Percentiles rank a stretch among this genome's conserved stretches.
Conservation (phyloP, 768 basidiomycete genomes). For the Kwoniella europaea region DNA sequence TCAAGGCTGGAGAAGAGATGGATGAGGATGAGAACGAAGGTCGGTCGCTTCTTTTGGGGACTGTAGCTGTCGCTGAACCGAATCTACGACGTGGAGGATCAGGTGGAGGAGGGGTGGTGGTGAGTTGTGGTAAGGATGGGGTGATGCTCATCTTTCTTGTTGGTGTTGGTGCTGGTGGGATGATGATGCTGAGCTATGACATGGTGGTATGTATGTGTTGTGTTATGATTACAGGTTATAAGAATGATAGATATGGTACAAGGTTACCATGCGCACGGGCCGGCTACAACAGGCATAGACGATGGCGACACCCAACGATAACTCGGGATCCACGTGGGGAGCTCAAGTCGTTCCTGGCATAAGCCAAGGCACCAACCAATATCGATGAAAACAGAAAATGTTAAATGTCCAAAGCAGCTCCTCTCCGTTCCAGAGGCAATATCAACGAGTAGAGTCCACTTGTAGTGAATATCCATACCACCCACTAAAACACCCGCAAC, state of each 20-base stretch:
- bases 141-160: constrained; percentile 8
- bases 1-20: constrained; percentile 12
- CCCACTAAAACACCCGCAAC: not conserved
- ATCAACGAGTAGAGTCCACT: too few species aligned
- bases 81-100: constrained; percentile 40
- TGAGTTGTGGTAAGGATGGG: constrained; percentile 2
- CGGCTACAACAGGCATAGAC: not conserved
- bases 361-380: too few species aligned
- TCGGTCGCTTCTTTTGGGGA: constrained; percentile 11
- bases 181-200: not conserved
- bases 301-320: not conserved
- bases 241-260: not conserved
- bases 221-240: not conserved
- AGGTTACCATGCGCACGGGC: not conserved
- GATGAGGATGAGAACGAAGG: constrained; percentile 22
- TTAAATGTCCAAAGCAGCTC: too few species aligned
- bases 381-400: too few species aligned
- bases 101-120: constrained; percentile 23
- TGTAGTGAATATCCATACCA: not conserved
- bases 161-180: too few species aligned
- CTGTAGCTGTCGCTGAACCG: constrained; percentile 26
- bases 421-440: too few species aligned
- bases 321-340: not conserved
- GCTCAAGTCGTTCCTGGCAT: not conserved
- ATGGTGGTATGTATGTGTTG: not conserved